These are phyloP conservation scores for Pestalotiopsis sp. DNA, from an alignment of 2,329 filamentous ascomycete species.

Conservation along the genomic window DNA sequence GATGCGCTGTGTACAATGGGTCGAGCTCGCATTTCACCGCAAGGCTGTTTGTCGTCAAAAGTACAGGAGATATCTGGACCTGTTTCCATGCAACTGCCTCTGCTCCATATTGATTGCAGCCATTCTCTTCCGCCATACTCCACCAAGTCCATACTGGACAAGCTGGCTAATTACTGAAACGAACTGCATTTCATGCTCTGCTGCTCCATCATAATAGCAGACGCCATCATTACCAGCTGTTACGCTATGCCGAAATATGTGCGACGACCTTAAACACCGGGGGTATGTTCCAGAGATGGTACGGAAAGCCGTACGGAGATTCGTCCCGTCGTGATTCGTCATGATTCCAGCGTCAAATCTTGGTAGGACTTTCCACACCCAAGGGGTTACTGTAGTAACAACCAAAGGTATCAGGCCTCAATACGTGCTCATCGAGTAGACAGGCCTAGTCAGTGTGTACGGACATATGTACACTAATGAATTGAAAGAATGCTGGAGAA, in stretches of 20 bases:
- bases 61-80: too few relatives aligned
- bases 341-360: background rate
- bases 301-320: constrained; percentile 3
- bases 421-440: background rate
- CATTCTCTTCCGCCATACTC: too few relatives aligned
- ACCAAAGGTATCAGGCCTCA: background rate
- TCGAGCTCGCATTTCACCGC: too few relatives aligned
- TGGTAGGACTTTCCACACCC: background rate
- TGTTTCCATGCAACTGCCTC: too few relatives aligned
- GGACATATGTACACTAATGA: background rate
- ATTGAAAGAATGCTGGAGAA: background rate
- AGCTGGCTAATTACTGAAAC: too few relatives aligned
- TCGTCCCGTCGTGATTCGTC: constrained; percentile 8
- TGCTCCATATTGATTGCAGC: too few relatives aligned
- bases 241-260: background rate
- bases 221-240: too few relatives aligned
- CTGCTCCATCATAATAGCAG: too few relatives aligned
- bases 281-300: background rate
- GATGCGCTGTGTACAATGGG: too few relatives aligned
- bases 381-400: background rate
- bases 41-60: too few relatives aligned
- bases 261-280: constrained; percentile 6
- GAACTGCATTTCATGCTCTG: too few relatives aligned
- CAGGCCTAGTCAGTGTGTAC: background rate
- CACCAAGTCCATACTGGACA: too few relatives aligned